Percentiles rank a stretch among this genome's conserved stretches.
These are phyloP conservation scores for Boeremia lycopersici DNA, from an alignment of 2,329 filamentous ascomycete genomes.

Conservation along the genomic window DNA sequence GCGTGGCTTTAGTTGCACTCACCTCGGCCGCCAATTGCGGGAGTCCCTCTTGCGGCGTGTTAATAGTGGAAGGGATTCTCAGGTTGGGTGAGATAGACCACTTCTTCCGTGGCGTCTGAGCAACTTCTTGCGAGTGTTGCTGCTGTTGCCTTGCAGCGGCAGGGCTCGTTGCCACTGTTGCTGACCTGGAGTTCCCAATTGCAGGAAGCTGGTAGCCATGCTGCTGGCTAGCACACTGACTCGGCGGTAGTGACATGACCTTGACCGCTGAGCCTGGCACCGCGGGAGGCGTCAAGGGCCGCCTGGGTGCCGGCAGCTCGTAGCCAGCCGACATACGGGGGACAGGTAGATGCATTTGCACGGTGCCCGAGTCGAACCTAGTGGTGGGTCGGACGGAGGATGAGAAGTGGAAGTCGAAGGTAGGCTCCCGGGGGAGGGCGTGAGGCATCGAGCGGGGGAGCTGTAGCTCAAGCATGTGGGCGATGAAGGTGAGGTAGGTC, in stretches of 20 bases:
- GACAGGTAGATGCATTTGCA: slow-evolving; percentile 44
- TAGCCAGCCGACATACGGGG: slow-evolving; percentile 31
- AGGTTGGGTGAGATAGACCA: slow-evolving; percentile 45
- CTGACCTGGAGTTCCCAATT: slow-evolving; percentile 43
- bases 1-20: slow-evolving; percentile 6
- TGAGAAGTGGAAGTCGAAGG: slow-evolving; percentile 43
- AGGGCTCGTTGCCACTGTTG: slow-evolving; percentile 20
- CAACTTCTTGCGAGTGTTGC: slow-evolving; percentile 29
- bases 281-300: slow-evolving; percentile 44
- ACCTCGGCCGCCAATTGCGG: slow-evolving; percentile 51
- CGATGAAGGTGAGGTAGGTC: slow-evolving; percentile 23
- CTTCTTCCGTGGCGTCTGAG: slow-evolving; percentile 37
- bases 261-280: slow-evolving; percentile 41
- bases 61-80: slow-evolving; percentile 44
- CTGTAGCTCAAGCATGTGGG: slow-evolving; percentile 50
- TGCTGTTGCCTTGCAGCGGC: slow-evolving; percentile 16
- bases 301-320: slow-evolving; percentile 29
- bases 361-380: slow-evolving; percentile 35
- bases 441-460: slow-evolving; percentile 50
- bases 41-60: slow-evolving; percentile 47
- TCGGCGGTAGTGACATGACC: slow-evolving; percentile 37
- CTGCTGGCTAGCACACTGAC: slow-evolving; percentile 35
- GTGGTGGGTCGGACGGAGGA: slow-evolving; percentile 24
- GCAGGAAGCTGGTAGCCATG: slow-evolving; percentile 45
- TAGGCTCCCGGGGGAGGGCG: slow-evolving; percentile 44